Evolutionary conservation across 2,329 filamentous ascomycete species (phyloP).

Genomic region (Dactylella cylindrospora): DNA sequence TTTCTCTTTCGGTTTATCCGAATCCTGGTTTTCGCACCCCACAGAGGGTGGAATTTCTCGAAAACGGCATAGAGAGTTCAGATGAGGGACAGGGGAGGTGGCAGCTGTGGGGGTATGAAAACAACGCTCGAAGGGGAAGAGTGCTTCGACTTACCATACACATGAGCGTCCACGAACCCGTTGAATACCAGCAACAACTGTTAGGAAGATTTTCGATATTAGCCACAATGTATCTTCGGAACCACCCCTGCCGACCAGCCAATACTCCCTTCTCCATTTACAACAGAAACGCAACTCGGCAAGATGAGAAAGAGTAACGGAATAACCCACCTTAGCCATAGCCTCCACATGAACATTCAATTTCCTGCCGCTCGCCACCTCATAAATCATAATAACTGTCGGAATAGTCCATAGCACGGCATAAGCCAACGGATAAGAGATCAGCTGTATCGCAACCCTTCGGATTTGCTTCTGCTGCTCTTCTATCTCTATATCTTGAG

Average conservation of each 20-base stretch:
- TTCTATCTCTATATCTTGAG: conserved; percentile 19
- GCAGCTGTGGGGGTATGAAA: too few species aligned
- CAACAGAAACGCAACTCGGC: background rate
- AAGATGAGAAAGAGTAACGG: background rate
- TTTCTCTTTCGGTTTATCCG: background rate
- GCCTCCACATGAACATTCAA: conserved; percentile 36
- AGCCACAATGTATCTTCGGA: conserved; percentile 42
- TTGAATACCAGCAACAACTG: conserved; percentile 40
- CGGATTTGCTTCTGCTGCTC: conserved; percentile 26
- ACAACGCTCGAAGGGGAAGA: background rate
- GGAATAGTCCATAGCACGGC: conserved; percentile 35
- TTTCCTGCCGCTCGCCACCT: conserved; percentile 16
- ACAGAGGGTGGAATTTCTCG: conserved; percentile 5
- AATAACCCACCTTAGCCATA: conserved; percentile 23
- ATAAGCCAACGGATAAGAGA: conserved; percentile 30
- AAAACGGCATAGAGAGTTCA: background rate
- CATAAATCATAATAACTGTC: conserved; percentile 34
- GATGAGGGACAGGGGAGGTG: background rate
- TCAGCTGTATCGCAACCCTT: conserved; percentile 39
- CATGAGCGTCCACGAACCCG: conserved; percentile 38
- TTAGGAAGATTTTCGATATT: conserved; percentile 9
- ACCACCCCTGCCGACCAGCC: conserved; percentile 28
- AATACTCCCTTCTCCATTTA: too few species aligned
- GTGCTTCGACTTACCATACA: conserved; percentile 24
- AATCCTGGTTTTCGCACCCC: too few species aligned